Conservation (phyloP, 1,139 yeast genomes). For the Candida freyschussii region DNA sequence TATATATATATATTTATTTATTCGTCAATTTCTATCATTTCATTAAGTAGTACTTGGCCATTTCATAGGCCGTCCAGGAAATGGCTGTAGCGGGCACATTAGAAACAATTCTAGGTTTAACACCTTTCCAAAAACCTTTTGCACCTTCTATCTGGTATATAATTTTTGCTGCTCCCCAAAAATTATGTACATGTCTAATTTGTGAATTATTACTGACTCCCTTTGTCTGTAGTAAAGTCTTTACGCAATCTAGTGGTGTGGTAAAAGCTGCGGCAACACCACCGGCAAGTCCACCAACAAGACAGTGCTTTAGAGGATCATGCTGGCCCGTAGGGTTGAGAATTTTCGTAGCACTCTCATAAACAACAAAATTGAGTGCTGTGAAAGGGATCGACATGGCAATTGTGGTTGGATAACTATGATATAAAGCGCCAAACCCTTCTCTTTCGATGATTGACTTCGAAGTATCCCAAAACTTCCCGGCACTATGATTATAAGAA, state of each 20-base stretch:
- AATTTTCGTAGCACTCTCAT: conserved; percentile 73
- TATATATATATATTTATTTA: no score
- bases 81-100: conserved; percentile 97
- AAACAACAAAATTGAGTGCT: conserved; percentile 88
- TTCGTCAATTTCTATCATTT: conserved; percentile 1
- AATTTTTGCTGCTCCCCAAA: conserved; percentile 63
- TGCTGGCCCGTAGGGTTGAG: conserved; percentile 75
- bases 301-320: conserved; percentile 88
- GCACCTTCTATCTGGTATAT: conserved; percentile 63
- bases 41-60: conserved; percentile 58
- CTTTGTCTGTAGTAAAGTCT: conserved; percentile 73
- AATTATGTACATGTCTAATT: conserved; percentile 61
- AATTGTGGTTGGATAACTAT: conserved; percentile 93
- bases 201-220: conserved; percentile 38
- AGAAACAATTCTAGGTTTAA: conserved; percentile 85
- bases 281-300: conserved; percentile 94
- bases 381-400: conserved; percentile 94
- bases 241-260: conserved; percentile 91
- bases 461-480: conserved; percentile 10
- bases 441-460: conserved; percentile 56
- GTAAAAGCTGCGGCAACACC: conserved; percentile 95
- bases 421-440: conserved; percentile 79
- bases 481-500: conserved; percentile 13
- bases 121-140: conserved; percentile 73
- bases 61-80: conserved; percentile 97